Evolutionary conservation across 768 basidiomycete species (phyloP), one percentile per base, ranked within the genome.

Genomic region (Hygrophorus pudorinus): DNA sequence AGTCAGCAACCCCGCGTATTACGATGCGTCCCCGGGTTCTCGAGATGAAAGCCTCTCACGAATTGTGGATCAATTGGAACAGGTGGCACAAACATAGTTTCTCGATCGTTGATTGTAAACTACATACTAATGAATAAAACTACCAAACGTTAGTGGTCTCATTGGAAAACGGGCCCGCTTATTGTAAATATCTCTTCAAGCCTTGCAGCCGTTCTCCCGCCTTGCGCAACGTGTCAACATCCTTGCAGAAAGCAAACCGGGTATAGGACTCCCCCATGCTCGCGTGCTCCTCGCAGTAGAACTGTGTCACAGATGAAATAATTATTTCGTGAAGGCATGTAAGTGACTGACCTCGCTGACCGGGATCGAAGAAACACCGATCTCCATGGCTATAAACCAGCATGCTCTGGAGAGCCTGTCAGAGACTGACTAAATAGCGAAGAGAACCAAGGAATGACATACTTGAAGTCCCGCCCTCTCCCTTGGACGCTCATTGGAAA

Each of bases 211-310:
- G 76, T 55, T 86, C 81, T 17, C 79, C 82, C n/a, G 96, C 96
- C 16, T 65, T 68, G 48, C 67, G 73, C 12, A 99, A 72, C 0
- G 90, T 94, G 33, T 87, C 88, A 14, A 79, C 50, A 55, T 98
- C 94, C 59, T 99, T 99, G 72, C 96, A 97, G 70, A 96, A 92
- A 1, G 92, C 84, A 59, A 98, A 97, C 45, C 90, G 77, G 16
- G 76, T 80, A 57, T 82, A 94, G 38, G 70, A 80, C 61, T 94
- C 92, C 20, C 93, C 93, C 44, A 96, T 88, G 46, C 64, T 63
- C 20, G 79, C 73, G 57, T 97, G 93, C 45, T 89, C 86, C 52
- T 80, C 73, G 56, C 89, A 91, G 65, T 94, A 97, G 65, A 97
- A 97, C 88, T 93, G 47, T 46, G 37, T 51, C 33, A 56, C 48